Evolutionary conservation across 2,329 filamentous ascomycete species (phyloP), one percentile per base, ranked within the genome.

Genomic region (Alternaria gansuensis): DNA sequence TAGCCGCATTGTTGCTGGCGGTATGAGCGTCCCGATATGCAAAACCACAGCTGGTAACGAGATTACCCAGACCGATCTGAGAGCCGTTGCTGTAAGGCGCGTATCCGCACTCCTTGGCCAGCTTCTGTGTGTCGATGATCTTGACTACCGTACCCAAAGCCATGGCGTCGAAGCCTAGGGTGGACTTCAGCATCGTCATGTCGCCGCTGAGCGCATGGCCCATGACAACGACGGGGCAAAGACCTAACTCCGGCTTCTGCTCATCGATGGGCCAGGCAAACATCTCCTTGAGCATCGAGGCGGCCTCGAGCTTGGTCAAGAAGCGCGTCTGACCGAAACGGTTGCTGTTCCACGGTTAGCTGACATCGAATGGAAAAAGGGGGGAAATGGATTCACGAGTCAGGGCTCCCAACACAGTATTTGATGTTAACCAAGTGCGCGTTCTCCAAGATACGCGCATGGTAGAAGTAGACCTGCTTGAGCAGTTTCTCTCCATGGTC

Each of bases 381-480:
- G 23, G 37, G 4, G 23, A 17, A 17, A 17, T 21, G 24, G 2
- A 50, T 33, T 50, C 28, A 39, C 48, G 34, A 24, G 17, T 60
- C 52, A 0, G 54, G 58, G 31, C 65, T 37, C 10, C 60, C 64
- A 40, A 51, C 23, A 23, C 55, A 60, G 14, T n/a, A 60, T 31
- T 54, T 53, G 29, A 53, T 55, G 29, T 66, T 68, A 3, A 48
- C 9, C 4, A 61, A n/a, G 13, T 50, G 34, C 4, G 48, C 48
- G 26, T 68, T 59, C 23, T 51, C 49, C 7, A 51, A 28, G 1
- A 68, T 46, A 10, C 66, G 63, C 17, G 57, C 58, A 36, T 67
- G 63, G 50, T 64, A 67, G 57, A 64, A 65, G 29, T 58, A 64
- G 0, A 67, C 33, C 28, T 59, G 51, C 31, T 64, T 60, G 2